Evolutionary conservation across 2,329 filamentous ascomycete species (phyloP), one percentile per base, ranked within the genome.

Genomic region (Colletotrichum higginsianum): DNA sequence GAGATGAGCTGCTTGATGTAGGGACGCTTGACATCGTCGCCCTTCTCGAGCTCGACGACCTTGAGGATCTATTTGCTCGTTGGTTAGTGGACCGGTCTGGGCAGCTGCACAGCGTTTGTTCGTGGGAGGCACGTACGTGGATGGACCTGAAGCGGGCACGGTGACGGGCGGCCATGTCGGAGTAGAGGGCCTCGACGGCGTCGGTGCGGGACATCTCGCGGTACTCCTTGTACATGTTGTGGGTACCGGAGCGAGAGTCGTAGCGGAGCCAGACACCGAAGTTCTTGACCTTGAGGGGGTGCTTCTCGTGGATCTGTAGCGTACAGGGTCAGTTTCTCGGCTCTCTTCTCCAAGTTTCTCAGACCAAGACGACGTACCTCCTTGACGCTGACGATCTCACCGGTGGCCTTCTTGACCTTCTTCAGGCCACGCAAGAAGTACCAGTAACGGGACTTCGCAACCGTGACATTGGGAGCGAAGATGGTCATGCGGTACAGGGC

Each of bases 161-260:
- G 92, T 99, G 96, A 86, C 96, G 94, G 86, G 97, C 96, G 80
- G 96, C 95, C 96, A 99, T 98, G 90, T 99, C 96, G 88, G 96
- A 94, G 93, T 99, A 99, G 84, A 99, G 92, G 79, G 96, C 88
- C 88, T 98, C 94, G 82, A 98, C 96, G 78, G 96, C 96, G 79
- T 96, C 96, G 82, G 93, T 94, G 87, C 96, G 91, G 84, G 94
- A 96, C 91, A 98, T 94, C 91, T 98, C 96, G 85, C 96, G 94
- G 93, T 98, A 98, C 93, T 99, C 96, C 93, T 98, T 98, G 94
- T 99, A 99, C 96, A 99, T 99, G 93, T 99, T 99, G 95, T 99
- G 96, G 82, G 96, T 99, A 82, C 96, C 96, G 81, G 96, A 98
- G 87, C 96, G 96, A 75, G 97, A 99, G 89, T 99, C 96, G 90